phyloP scores from a whole-genome alignment of 768 basidiomycete species.

The Kwoniella newhampshirensis region DNA sequence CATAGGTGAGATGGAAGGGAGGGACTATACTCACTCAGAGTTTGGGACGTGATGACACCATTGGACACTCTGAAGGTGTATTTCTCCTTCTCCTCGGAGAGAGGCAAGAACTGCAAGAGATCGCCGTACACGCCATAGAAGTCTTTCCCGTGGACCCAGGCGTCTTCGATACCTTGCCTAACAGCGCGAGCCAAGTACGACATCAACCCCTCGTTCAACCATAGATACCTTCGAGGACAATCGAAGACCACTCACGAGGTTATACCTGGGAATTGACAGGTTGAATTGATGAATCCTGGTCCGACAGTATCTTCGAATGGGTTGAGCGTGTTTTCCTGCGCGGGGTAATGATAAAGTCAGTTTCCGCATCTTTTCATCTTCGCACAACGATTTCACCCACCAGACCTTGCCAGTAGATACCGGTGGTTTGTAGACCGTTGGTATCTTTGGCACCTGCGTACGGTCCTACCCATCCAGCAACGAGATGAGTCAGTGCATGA shows the following conservation, averaged over 20 bases:
- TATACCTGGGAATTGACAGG: constrained; percentile 39
- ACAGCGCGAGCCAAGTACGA: neutral
- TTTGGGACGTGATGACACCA: constrained; percentile 36
- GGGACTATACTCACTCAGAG: constrained; percentile 14
- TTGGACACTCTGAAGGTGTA: constrained; percentile 37
- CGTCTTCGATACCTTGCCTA: constrained; percentile 28
- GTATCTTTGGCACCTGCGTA: constrained; percentile 21
- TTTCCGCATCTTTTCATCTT: neutral
- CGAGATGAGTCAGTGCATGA: neutral
- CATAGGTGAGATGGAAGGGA: too few relatives aligned
- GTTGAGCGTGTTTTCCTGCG: constrained; percentile 12
- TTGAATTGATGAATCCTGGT: constrained; percentile 29
- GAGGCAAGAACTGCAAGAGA: constrained; percentile 33
- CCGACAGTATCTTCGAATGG: constrained; percentile 27
- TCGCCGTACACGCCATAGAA: constrained; percentile 35
- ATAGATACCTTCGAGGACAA: too few relatives aligned
- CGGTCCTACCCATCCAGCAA: constrained; percentile 9
- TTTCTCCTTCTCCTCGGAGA: constrained; percentile 20
- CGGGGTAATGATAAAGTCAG: neutral
- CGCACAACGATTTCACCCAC: constrained; percentile 13
- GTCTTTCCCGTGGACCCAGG: constrained; percentile 28
- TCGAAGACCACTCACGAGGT: constrained; percentile 17
- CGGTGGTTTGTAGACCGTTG: constrained; percentile 12
- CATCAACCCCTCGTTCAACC: neutral
- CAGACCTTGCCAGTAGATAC: constrained; percentile 29